A percentile compares a stretch with the other conserved stretches of the same genome.
Evolutionary conservation across 2,329 filamentous ascomycete genomes (phyloP).

Genomic region (Monilinia vaccinii-corymbosi): DNA sequence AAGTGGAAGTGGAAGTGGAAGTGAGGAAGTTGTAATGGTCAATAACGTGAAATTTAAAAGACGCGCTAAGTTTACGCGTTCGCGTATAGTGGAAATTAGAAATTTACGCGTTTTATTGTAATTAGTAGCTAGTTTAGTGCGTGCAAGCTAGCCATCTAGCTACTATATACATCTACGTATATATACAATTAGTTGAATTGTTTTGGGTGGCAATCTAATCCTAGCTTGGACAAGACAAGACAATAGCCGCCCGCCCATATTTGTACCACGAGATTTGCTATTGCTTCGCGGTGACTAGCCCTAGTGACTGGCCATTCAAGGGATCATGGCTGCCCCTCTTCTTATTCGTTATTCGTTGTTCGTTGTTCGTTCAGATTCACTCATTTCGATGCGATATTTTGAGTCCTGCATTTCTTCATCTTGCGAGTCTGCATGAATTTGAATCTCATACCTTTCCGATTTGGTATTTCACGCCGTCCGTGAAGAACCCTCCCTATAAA

Average conservation of each 20-base stretch:
- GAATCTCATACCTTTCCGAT: neutral
- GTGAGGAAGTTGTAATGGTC: conserved; percentile 6
- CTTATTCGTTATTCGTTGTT: conserved; percentile 6
- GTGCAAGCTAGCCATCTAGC: too few relatives aligned
- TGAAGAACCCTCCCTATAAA: neutral
- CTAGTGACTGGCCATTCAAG: too few relatives aligned
- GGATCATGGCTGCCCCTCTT: neutral
- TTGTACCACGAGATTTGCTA: neutral
- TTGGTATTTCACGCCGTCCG: neutral
- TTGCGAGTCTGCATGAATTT: neutral
- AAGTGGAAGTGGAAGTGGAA: neutral
- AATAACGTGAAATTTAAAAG: neutral
- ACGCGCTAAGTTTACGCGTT: neutral
- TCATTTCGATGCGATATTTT: conserved; percentile 6
- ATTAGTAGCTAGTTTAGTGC: too few relatives aligned
- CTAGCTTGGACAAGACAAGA: neutral
- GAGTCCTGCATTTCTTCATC: neutral
- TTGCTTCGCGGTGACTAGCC: neutral
- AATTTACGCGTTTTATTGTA: neutral
- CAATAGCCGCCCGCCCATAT: conserved; percentile 9
- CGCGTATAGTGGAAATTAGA: conserved; percentile 4
- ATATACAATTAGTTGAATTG: too few relatives aligned
- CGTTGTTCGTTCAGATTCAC: conserved; percentile 3
- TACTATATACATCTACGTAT: too few relatives aligned
- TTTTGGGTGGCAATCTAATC: neutral